Evolutionary conservation across 1,284 basidiomycete genomes (phyloP).

Genomic region (Schizophyllum commune): DNA sequence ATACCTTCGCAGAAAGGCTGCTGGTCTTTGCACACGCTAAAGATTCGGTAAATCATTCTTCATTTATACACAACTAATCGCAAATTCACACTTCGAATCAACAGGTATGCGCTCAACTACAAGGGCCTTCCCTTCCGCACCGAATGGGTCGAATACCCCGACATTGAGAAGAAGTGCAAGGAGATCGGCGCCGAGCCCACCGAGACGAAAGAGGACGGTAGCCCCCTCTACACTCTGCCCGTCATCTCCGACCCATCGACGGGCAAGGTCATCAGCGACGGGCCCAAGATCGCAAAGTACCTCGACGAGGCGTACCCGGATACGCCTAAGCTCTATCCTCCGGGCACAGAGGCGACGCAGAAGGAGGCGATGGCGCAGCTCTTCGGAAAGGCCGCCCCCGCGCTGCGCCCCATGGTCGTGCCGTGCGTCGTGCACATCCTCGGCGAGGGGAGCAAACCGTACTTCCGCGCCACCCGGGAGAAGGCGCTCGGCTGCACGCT

Average conservation of each 20-base stretch:
- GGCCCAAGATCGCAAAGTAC: slow-evolving; percentile 30
- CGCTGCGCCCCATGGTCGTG: slow-evolving; percentile 12
- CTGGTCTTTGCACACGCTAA: slow-evolving; percentile 14
- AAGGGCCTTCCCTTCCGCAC: slow-evolving; percentile 35
- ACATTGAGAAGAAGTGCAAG: slow-evolving; percentile 26
- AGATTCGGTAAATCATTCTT: slow-evolving; percentile 3
- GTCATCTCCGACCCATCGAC: slow-evolving; percentile 14
- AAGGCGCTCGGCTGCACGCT: slow-evolving; percentile 24
- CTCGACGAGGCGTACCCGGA: slow-evolving; percentile 36
- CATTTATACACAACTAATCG: neutral
- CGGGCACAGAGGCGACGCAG: slow-evolving; percentile 23
- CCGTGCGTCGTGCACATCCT: slow-evolving; percentile 18
- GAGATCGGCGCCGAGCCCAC: slow-evolving; percentile 26
- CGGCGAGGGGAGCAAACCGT: slow-evolving; percentile 25
- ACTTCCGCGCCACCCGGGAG: slow-evolving; percentile 31
- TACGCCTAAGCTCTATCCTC: slow-evolving; percentile 28
- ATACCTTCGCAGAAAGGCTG: slow-evolving; percentile 11
- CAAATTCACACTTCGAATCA: neutral
- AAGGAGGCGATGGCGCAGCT: neutral
- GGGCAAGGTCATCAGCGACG: slow-evolving; percentile 23
- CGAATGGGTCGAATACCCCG: slow-evolving; percentile 31
- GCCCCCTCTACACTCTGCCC: slow-evolving; percentile 21
- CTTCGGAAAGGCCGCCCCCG: neutral
- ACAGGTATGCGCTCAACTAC: slow-evolving; percentile 32
- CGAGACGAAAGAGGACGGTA: slow-evolving; percentile 16